Evolutionary conservation across 2,329 filamentous ascomycete species (phyloP).

Genomic region (Laburnicola sp.): DNA sequence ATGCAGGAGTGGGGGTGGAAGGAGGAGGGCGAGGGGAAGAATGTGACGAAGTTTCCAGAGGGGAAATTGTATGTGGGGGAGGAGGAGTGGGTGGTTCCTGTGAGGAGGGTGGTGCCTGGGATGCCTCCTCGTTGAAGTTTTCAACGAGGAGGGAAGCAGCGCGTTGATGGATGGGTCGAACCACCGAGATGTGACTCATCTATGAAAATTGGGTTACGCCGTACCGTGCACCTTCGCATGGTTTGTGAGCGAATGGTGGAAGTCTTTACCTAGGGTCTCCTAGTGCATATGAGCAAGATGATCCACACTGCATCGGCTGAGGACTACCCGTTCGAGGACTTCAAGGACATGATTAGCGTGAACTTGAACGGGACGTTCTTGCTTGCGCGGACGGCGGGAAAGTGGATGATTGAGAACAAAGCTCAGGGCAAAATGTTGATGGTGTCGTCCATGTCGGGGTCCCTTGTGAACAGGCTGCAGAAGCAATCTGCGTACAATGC

Average conservation of each 20-base stretch:
- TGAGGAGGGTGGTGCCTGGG: constrained; percentile 5
- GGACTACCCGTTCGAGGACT: constrained; percentile 74
- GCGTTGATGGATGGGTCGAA: too few relatives aligned
- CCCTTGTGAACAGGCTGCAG: constrained; percentile 60
- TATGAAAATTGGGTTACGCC: too few relatives aligned
- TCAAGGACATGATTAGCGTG: constrained; percentile 78
- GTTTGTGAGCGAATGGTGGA: too few relatives aligned
- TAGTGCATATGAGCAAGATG: neutral
- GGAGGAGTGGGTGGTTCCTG: constrained; percentile 19
- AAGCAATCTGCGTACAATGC: constrained; percentile 84
- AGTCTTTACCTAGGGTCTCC: neutral
- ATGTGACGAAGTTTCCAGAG: constrained; percentile 14
- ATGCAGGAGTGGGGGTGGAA: constrained; percentile 14
- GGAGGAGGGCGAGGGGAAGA: constrained; percentile 10
- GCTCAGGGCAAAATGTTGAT: constrained; percentile 75
- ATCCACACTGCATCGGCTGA: constrained; percentile 61
- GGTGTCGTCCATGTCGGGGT: constrained; percentile 65
- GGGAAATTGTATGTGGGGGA: constrained; percentile 17
- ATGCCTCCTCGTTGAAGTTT: too few relatives aligned
- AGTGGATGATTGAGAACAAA: constrained; percentile 68
- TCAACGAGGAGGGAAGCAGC: too few relatives aligned
- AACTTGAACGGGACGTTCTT: constrained; percentile 80
- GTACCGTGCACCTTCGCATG: too few relatives aligned
- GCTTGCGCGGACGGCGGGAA: constrained; percentile 62
- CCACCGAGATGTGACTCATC: too few relatives aligned